Evolutionary conservation across 257 asterid species (phyloP).

Genomic region (Paraleonurus japonicus): DNA sequence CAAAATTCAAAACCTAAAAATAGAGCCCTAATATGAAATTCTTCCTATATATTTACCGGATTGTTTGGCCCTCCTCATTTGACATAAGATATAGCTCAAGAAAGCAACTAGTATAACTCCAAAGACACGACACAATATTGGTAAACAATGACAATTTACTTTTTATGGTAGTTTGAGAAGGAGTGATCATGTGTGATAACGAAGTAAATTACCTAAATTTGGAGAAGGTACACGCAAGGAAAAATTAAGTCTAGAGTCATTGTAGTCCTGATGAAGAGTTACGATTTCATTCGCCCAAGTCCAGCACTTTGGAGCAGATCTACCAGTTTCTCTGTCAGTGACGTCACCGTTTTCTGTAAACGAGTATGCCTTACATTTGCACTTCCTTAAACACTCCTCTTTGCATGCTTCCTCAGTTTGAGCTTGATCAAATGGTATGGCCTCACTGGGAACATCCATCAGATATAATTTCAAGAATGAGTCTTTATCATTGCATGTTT

Average conservation of each 20-base stretch:
- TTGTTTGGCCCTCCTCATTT: constrained; percentile 19
- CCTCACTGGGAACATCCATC: neutral
- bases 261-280: constrained; percentile 23
- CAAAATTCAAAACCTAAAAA: no score
- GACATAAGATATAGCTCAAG: constrained; percentile 29
- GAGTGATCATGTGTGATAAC: no score
- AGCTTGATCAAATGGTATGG: neutral
- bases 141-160: no score
- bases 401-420: constrained; percentile 15
- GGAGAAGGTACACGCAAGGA: constrained; percentile 24
- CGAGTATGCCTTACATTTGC: constrained; percentile 35
- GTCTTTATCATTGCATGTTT: constrained; percentile 12
- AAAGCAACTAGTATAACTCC: no score
- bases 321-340: neutral
- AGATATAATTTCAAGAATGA: constrained; percentile 14
- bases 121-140: no score
- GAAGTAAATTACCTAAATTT: constrained; percentile 27
- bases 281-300: constrained; percentile 24
- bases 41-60: constrained; percentile 30
- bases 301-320: constrained; percentile 11
- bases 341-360: neutral
- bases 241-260: neutral
- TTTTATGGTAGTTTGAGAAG: no score
- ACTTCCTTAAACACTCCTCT: constrained; percentile 21
- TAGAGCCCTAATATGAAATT: no score